A percentile compares a stretch with the other conserved stretches of the same genome.
phyloP scores from a whole-genome alignment of 768 basidiomycete genomes.

The Mycena epipterygia region DNA sequence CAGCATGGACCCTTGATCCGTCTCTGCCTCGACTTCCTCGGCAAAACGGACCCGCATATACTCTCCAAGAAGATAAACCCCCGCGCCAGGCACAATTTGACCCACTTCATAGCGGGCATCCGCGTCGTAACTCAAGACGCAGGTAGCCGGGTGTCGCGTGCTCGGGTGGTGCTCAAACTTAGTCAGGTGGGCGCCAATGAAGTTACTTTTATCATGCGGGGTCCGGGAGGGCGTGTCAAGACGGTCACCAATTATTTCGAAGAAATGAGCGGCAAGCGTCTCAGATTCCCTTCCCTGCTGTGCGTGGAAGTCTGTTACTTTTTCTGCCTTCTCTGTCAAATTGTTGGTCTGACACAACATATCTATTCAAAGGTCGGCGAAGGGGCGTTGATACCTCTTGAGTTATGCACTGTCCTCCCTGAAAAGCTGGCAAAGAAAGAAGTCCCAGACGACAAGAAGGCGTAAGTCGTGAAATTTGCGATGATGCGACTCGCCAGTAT shows the following conservation, averaged over 20 bases:
- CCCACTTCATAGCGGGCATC: constrained; percentile 53
- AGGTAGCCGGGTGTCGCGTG: constrained; percentile 29
- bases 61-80: constrained; percentile 60
- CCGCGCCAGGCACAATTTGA: constrained; percentile 60
- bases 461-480: constrained; percentile 73
- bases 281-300: constrained; percentile 64
- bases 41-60: constrained; percentile 48
- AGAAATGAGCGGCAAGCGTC: constrained; percentile 37
- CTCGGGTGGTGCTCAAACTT: constrained; percentile 70
- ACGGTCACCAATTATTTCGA: constrained; percentile 59
- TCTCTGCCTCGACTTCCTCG: constrained; percentile 70
- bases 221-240: constrained; percentile 57
- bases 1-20: constrained; percentile 70
- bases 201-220: constrained; percentile 61
- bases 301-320: constrained; percentile 66
- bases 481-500: constrained; percentile 76
- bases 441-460: constrained; percentile 76
- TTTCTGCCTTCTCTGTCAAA: constrained; percentile 1
- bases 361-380: constrained; percentile 69
- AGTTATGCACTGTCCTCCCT: constrained; percentile 69
- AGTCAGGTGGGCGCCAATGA: constrained; percentile 62
- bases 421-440: constrained; percentile 84
- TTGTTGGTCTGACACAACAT: not conserved
- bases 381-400: constrained; percentile 76
- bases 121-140: constrained; percentile 46